Evolutionary conservation across 352 stramenopile genomes (phyloP).

Genomic region (Pythium volutum): DNA sequence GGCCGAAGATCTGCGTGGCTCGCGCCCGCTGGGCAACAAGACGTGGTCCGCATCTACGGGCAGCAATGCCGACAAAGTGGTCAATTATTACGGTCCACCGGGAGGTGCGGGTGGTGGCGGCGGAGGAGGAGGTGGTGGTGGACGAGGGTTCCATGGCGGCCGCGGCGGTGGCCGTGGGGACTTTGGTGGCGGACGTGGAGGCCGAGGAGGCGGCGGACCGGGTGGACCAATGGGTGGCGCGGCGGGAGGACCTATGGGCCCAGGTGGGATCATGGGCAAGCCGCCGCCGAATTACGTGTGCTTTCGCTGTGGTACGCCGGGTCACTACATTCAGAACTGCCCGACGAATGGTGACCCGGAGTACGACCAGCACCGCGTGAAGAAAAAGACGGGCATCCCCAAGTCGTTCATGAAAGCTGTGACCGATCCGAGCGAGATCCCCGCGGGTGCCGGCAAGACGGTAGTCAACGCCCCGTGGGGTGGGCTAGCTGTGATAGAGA

Average conservation of each 20-base stretch:
- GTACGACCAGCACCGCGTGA: slow-evolving; percentile 86
- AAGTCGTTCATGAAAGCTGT: slow-evolving; percentile 89
- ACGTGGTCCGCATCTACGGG: slow-evolving; percentile 73
- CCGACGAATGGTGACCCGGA: slow-evolving; percentile 86
- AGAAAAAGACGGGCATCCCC: slow-evolving; percentile 86
- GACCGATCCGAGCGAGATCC: slow-evolving; percentile 82
- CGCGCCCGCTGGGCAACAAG: slow-evolving; percentile 73
- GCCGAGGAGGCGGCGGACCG: slow-evolving; percentile 14
- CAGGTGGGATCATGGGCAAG: slow-evolving; percentile 40
- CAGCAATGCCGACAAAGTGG: slow-evolving; percentile 77
- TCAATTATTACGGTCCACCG: slow-evolving; percentile 68
- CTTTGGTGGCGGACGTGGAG: slow-evolving; percentile 27
- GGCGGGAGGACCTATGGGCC: slow-evolving; percentile 25
- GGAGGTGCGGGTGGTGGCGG: slow-evolving; percentile 37
- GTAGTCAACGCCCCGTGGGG: slow-evolving; percentile 85
- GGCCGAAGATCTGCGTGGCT: slow-evolving; percentile 74
- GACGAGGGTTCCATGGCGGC: slow-evolving; percentile 20
- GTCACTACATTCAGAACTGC: slow-evolving; percentile 89
- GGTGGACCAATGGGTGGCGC: slow-evolving; percentile 48
- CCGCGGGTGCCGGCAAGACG: slow-evolving; percentile 78
- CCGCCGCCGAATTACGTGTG: slow-evolving; percentile 85
- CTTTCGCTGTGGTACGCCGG: slow-evolving; percentile 77
- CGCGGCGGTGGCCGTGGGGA: slow-evolving; percentile 11
- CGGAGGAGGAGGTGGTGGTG: slow-evolving; percentile 28
- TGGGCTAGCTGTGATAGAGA: slow-evolving; percentile 88